Evolutionary conservation across 2,329 filamentous ascomycete species (phyloP).

Genomic region (Fusarium domesticum): DNA sequence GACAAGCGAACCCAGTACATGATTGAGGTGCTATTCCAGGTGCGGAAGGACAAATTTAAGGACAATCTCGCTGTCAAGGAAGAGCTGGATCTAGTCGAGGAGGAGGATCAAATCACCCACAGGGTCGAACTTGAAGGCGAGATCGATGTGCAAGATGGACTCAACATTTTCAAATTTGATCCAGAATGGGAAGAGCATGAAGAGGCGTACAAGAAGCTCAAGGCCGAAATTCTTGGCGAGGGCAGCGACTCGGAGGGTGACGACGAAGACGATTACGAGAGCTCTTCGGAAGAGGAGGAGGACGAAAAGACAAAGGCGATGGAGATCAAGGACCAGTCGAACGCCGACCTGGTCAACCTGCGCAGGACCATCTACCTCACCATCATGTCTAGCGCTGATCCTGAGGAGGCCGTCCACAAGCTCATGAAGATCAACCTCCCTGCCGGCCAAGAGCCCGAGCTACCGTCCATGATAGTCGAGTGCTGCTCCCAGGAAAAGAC

Average conservation of each 20-base stretch:
- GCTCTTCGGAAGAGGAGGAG: constrained; percentile 67
- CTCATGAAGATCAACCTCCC: constrained; percentile 92
- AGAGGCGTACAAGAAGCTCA: constrained; percentile 82
- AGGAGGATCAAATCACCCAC: constrained; percentile 98
- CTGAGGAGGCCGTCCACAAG: constrained; percentile 96
- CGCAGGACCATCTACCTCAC: constrained; percentile 94
- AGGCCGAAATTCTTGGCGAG: constrained; percentile 91
- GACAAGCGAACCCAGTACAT: constrained; percentile 99
- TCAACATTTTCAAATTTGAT: constrained; percentile 97
- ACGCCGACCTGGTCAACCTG: constrained; percentile 90
- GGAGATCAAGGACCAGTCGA: constrained; percentile 97
- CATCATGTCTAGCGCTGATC: constrained; percentile 93
- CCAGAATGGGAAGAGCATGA: constrained; percentile 87
- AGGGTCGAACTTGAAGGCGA: constrained; percentile 77
- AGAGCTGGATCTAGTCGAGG: constrained; percentile 91
- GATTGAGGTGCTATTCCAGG: constrained; percentile 96
- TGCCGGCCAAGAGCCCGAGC: constrained; percentile 78
- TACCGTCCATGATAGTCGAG: constrained; percentile 96
- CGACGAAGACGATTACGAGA: constrained; percentile 59
- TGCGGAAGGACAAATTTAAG: constrained; percentile 94
- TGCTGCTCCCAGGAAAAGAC: constrained; percentile 96
- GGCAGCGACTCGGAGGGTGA: constrained; percentile 81
- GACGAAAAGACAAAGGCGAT: constrained; percentile 76
- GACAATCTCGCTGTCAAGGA: constrained; percentile 88
- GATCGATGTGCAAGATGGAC: constrained; percentile 76